Base-by-base conservation (phyloP, 371 early-diverging fungal genomes). In the Mortierella polycephala region DNA sequence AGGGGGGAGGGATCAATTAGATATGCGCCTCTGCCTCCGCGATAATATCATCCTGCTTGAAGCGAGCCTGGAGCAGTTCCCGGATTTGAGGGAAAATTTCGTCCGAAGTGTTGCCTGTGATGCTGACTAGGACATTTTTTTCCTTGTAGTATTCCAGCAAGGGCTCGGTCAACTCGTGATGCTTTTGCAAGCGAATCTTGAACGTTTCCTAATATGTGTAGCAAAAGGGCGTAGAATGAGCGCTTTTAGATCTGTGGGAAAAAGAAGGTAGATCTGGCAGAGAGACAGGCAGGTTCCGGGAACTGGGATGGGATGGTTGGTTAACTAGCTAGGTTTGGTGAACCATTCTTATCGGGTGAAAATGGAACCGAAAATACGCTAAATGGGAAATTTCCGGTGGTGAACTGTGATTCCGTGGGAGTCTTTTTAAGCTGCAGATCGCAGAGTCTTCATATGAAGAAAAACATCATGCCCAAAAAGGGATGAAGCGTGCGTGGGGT, bases 31-130 rank as follows among this genome's bases (percentile, higher is more conserved):
- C 13, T 41, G 63, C 71, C 57, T 55, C 71, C 37, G 63, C 11
- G 8, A 58, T 7, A 16, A 21, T 4, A 8, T 72, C 79, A 41
- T 72, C 79, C 7, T 69, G 79, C 53, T 62, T 72, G 51, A 72
- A 79, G 14, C 79, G 79, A 8, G 67, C 37, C 52, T 72, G 73
- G 7, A 81, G 60, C 42, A 75, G 61, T 7, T 76, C 67, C 21
- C 83, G 76, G 57, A 97, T 89, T 81, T 93, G 88, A n/a, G 96
- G 97, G 77, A 90, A 95, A 60, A 97, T 95, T 70, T 92, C 91
- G 66, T 96, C 96, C 16, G 94, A 95, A 13, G 96, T 96, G 12
- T 85, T 83, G 30, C 96, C 97, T 4, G 81, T 55, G 58, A 94
- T 83, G 57, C 87, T 88, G 23, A 87, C 83, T 50, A 96, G 86